Base-by-base conservation (phyloP, 495 filamentous ascomycete genomes). In the Aspergillus bridgeri region DNA sequence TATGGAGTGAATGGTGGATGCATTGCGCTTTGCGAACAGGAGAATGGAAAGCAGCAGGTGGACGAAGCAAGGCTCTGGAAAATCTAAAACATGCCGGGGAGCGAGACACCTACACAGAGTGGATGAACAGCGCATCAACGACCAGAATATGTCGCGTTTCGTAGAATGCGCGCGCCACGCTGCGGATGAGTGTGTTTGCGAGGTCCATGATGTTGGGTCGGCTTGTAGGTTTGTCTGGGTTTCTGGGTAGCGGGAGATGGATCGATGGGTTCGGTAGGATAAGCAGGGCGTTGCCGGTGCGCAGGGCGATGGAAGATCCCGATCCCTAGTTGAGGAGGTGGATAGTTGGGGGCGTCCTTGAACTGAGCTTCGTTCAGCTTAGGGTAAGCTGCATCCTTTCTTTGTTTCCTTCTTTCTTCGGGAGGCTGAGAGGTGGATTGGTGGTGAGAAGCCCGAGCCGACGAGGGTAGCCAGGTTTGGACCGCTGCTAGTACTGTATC, bases 131-230 rank as follows among this genome's bases (percentile, higher is more conserved):
- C 54, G 95, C 92, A 81, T 99, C 94, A 33, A 99, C 75, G 18
- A 96, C 85, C 24, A 97, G 83, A 58, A 96, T 88, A 64, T 96
- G 88, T 57, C 91, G 84, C 49, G 88, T 92, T 52, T 91, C 84
- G 77, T 96, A 96, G 81, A 99, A 98, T 54, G 92, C 87, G 68
- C 94, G 93, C 57, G 86, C 87, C 52, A 92, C 87, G 64, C 84
- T 93, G 68, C 92, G 89, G 54, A 98, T 86, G 60, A 99, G 87
- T 15, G 86, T 86, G 69, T 90, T 89, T 33, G 92, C 90, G 48
- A 94, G 81, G 69, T 96, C 90, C 90, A 96, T 96, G 33, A 24
- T 59, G n/a, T 33, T 6, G 29, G 25, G 25, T 27, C 25, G 3
- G 3, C 25, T 3, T 38, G 25, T 38, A 13, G 17, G 2, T 38